Evolutionary conservation across 2,329 filamentous ascomycete species (phyloP), one percentile per base, ranked within the genome.

Genomic region (Trichoderma lentiforme): DNA sequence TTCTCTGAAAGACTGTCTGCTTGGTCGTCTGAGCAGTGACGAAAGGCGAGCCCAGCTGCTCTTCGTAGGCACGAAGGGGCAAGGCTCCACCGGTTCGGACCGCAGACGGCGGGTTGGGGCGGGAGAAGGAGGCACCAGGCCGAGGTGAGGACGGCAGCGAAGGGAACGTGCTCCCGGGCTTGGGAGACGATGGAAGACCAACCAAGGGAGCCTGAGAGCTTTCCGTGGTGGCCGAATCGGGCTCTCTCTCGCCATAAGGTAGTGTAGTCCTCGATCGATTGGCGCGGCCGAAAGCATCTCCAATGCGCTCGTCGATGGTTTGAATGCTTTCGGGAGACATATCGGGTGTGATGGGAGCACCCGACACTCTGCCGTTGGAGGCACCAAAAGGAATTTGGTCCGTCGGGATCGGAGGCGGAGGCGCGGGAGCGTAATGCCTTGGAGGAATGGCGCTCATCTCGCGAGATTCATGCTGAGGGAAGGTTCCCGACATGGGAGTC

Each of bases 1-100:
- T 83, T 36, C 89, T 84, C 76, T 91, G 89, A 73, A 92, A 88
- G 1, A 90, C 87, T 0, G 90, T 92, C 79, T 91, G 89, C 82
- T 90, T 91, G 32, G 88, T 89, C 4, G 83, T 86, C 67, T 84
- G 82, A 7, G 79, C 74, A 39, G 82, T 80, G 6, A 84, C 83
- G 5, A 81, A 83, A 2, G 88, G 88, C 32, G 88, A 89, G 65
- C 80, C 80, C 61, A 88, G 73, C 1, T 86, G 78, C n/a, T 87
- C 85, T 77, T 91, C 88, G 74, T 90, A 91, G 7, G 89, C 88
- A 73, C 89, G 87, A 67, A 91, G 82, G 0, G 89, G 89, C 51
- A 91, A 82, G 1, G 85, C 79, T 51, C 89, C 88, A 56, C 86
- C 87, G 3, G 86, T 85, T 67, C 88, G 86, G 36, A 90, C 84